Evolutionary conservation across 768 basidiomycete genomes (phyloP), one percentile per base, ranked within the genome.

Genomic region (Heimioporus sp.): DNA sequence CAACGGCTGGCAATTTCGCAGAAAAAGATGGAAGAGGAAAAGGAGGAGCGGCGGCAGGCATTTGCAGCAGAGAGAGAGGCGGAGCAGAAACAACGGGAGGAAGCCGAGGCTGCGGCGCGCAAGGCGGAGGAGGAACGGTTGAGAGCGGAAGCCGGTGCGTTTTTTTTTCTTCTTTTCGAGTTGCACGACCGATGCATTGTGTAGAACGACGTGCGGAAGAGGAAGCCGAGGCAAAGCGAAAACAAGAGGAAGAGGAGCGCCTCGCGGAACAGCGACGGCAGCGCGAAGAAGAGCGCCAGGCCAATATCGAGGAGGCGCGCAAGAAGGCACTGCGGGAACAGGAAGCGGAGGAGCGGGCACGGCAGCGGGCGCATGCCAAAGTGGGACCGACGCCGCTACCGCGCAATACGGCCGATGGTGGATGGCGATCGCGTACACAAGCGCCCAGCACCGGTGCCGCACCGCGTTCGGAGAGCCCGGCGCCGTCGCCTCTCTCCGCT

Each of bases 11-110:
- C 68, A 21, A 24, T 0, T 13, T 87, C 92, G 3, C 61, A 71
- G 58, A 75, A 71, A 68, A 92, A 86, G 78, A 83, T 93, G 48
- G 85, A 83, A 53, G 85, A 90, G 64, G 93, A 95, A 75, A 95
- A 93, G 77, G 78, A 79, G 43, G 87, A 85, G 76, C 76, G 86
- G 58, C 76, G 76, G 53, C 76, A 76, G 57, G 73, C 75, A 52
- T 72, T 83, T 56, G 85, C 81, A 62, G 86, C 82, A 65, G 78
- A 87, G 69, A 71, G 40, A 34, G 82, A 80, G 58, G 71, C 67
- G 35, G 77, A 78, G 58, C 76, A 72, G 46, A 56, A 59, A 13
- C 42, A 51, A 37, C 56, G 53, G n/a, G 65, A 68, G 37, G 66
- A 68, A 55, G 63, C 49, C 0, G 57, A 65, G 28, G 59, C 50